phyloP scores from a whole-genome alignment of 2,329 filamentous ascomycete genomes.

The Pyrenophora seminiperda region DNA sequence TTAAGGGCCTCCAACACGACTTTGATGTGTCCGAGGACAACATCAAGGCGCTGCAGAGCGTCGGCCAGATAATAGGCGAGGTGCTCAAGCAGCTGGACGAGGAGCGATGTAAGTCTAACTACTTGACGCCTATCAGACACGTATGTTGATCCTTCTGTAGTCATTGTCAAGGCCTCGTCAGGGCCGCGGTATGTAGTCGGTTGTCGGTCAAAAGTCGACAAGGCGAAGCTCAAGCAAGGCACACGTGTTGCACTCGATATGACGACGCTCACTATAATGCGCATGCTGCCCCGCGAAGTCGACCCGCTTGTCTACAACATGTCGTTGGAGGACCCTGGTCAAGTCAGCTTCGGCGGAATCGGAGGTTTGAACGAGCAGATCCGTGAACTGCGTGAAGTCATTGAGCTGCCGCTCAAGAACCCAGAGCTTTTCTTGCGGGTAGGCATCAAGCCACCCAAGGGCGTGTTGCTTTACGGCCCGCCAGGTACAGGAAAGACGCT shows the following conservation, averaged over 20 bases:
- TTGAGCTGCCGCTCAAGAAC: slow-evolving; percentile 97
- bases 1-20: slow-evolving; percentile 92
- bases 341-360: slow-evolving; percentile 97
- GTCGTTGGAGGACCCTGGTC: slow-evolving; percentile 96
- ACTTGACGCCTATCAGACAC: background rate
- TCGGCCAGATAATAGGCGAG: slow-evolving; percentile 98
- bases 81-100: slow-evolving; percentile 98
- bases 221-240: slow-evolving; percentile 95
- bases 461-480: slow-evolving; percentile 92
- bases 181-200: slow-evolving; percentile 97
- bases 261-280: slow-evolving; percentile 99
- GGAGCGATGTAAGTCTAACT: slow-evolving; percentile 79
- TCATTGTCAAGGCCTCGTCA: slow-evolving; percentile 98
- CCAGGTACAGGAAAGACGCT: slow-evolving; percentile 97
- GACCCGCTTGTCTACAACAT: slow-evolving; percentile 99
- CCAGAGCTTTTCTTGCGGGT: slow-evolving; percentile 96
- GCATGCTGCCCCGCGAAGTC: slow-evolving; percentile 97
- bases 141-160: slow-evolving; percentile 54
- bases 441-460: slow-evolving; percentile 98
- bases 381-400: slow-evolving; percentile 93
- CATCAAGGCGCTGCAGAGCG: slow-evolving; percentile 98
- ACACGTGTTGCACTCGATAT: slow-evolving; percentile 97
- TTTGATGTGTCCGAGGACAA: slow-evolving; percentile 98
- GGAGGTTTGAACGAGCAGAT: slow-evolving; percentile 98
- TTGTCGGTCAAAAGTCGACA: slow-evolving; percentile 98